Conservation (phyloP, 2,329 filamentous ascomycete species). For the Fusarium burgessii region DNA sequence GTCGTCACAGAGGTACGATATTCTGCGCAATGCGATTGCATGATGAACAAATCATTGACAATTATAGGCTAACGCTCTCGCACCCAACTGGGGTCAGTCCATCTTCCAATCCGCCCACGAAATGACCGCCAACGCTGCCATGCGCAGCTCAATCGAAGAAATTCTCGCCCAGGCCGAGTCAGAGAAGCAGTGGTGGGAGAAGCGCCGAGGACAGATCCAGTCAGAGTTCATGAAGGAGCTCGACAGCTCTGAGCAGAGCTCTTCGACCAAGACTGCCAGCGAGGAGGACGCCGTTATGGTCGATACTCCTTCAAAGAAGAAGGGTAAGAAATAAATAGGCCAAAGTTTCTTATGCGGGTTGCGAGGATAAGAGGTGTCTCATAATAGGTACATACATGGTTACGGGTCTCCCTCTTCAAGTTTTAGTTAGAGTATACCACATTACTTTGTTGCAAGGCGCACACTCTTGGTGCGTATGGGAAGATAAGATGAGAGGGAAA, state of each 20-base stretch:
- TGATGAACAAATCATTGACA: slow-evolving; percentile 7
- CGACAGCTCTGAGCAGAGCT: slow-evolving; percentile 68
- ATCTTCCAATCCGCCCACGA: slow-evolving; percentile 99
- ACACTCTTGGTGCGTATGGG: slow-evolving; percentile 1
- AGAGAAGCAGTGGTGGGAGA: slow-evolving; percentile 95
- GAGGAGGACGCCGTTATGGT: slow-evolving; percentile 75
- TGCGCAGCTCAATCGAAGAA: slow-evolving; percentile 80
- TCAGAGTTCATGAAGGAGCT: slow-evolving; percentile 87
- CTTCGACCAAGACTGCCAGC: slow-evolving; percentile 53
- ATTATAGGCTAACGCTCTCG: slow-evolving; percentile 85
- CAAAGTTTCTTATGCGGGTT: not conserved
- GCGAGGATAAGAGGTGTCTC: not conserved
- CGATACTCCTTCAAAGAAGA: slow-evolving; percentile 71
- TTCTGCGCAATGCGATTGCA: not conserved
- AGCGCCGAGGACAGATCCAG: slow-evolving; percentile 79
- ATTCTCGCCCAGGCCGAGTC: slow-evolving; percentile 76
- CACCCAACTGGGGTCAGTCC: slow-evolving; percentile 88
- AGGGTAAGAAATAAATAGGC: slow-evolving; percentile 58
- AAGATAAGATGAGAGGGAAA: slow-evolving; percentile 7
- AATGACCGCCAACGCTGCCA: slow-evolving; percentile 84
- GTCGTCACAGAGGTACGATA: slow-evolving; percentile 84
- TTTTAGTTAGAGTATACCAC: slow-evolving; percentile 25
- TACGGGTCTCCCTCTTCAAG: not conserved
- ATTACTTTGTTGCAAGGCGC: slow-evolving; percentile 10
- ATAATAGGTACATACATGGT: not conserved